Evolutionary conservation across 2,329 filamentous ascomycete genomes (phyloP), one percentile per base, ranked within the genome.

Genomic region (Sordariomycetes sp.): DNA sequence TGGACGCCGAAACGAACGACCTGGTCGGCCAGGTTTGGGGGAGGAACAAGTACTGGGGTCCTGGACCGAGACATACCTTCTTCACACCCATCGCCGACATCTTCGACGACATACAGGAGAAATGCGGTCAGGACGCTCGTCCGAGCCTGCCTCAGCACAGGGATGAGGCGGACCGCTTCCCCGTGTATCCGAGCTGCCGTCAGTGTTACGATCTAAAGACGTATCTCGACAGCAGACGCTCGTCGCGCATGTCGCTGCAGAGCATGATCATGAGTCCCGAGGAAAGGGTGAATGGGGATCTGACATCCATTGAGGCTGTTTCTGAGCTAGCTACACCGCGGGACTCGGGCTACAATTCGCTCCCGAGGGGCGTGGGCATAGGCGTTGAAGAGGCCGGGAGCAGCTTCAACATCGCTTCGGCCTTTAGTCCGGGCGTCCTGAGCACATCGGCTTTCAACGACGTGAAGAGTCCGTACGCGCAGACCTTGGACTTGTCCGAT

Each of bases 41-140:
- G 2, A 49, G 61, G 11, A 66, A 65, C 41, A 53, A 46, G 16
- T 65, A 65, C 40, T 63, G 51, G 45, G 63, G 61, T 0, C 39
- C 55, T 1, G 63, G 63, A 0, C 59, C 59, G 2, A 49, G 63
- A 1, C 38, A 54, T 1, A 58, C 63, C 5, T 66, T 50, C 46
- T 67, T 66, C 43, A 66, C 62, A 5, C 61, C 63, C 2, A 55
- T 65, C 14, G 44, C 50, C 20, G 63, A 66, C 38, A 50, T 66
- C 11, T 58, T 66, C 16, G 61, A 67, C 25, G 63, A 66, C 30
- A 62, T 65, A 17, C 61, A 64, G 36, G 63, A 66, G 41, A 56
- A 54, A 32, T 66, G 61, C 32, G 58, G 53, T 3, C 51, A 63
- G 42, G 48, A 57, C 28, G 44, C 45, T 6, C 53, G 60, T 12